Percentiles rank a stretch among this genome's conserved stretches.
Conservation (phyloP, 805 yeast genomes). For the Wickerhamomyces alni region DNA sequence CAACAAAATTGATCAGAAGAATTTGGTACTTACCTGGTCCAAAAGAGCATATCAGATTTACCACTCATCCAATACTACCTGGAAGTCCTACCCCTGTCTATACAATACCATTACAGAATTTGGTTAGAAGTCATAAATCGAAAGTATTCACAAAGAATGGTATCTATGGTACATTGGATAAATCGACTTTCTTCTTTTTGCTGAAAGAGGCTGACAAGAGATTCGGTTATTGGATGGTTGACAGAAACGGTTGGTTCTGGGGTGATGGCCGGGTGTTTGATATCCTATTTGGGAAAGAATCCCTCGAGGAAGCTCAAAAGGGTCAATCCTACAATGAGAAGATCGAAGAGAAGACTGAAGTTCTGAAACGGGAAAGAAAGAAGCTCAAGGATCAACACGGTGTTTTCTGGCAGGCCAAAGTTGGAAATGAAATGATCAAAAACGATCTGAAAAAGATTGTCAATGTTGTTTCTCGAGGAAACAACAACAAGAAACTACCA, state of each 20-base stretch:
- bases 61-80: slow-evolving; percentile 73
- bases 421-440: slow-evolving; percentile 14
- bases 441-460: slow-evolving; percentile 17
- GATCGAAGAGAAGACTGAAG: slow-evolving; percentile 16
- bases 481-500: slow-evolving; percentile 2
- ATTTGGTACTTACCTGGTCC: slow-evolving; percentile 69
- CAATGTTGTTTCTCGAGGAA: slow-evolving; percentile 10
- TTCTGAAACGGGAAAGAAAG: slow-evolving; percentile 13
- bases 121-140: slow-evolving; percentile 52
- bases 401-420: slow-evolving; percentile 18
- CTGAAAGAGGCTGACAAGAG: slow-evolving; percentile 50
- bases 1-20: slow-evolving; percentile 66
- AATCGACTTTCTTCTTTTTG: slow-evolving; percentile 66
- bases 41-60: slow-evolving; percentile 50
- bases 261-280: slow-evolving; percentile 87
- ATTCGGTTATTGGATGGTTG: slow-evolving; percentile 62
- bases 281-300: slow-evolving; percentile 72
- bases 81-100: slow-evolving; percentile 66
- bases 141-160: slow-evolving; percentile 86
- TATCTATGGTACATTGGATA: slow-evolving; percentile 76
- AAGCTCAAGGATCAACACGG: slow-evolving; percentile 18
- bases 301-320: slow-evolving; percentile 64
- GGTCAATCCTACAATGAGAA: slow-evolving; percentile 19
- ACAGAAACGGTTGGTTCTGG: slow-evolving; percentile 87
- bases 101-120: slow-evolving; percentile 52